These are phyloP conservation scores for Phyllosticta citrichinensis DNA, from an alignment of 2,329 filamentous ascomycete species.

Conservation along the genomic window DNA sequence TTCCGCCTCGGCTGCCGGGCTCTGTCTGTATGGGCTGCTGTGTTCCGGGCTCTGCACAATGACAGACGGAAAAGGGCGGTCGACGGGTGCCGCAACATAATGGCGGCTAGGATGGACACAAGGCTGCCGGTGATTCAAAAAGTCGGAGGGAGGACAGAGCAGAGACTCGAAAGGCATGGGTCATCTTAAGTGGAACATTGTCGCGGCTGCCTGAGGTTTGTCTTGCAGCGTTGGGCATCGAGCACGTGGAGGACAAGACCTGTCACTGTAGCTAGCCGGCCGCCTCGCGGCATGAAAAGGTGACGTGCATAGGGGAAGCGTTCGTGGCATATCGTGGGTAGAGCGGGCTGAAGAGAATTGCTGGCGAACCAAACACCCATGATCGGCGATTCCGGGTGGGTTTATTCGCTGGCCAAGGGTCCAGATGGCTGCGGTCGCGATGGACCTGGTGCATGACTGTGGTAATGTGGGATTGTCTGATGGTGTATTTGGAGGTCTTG, in stretches of 20 bases:
- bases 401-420: not conserved
- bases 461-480: no score
- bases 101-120: not conserved
- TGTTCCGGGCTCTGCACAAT: not conserved
- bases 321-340: not conserved
- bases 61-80: not conserved
- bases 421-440: not conserved
- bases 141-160: not conserved
- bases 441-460: not conserved
- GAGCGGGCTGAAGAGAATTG: not conserved
- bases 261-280: not conserved
- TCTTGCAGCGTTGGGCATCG: not conserved
- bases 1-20: not conserved
- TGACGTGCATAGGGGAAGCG: not conserved
- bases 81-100: not conserved
- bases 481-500: no score
- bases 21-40: not conserved
- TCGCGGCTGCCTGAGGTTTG: not conserved
- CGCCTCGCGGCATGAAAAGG: not conserved
- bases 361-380: not conserved
- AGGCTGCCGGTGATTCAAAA: not conserved
- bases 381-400: not conserved
- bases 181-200: not conserved
- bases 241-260: not conserved
- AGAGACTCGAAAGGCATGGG: not conserved